Percentiles rank a stretch among this genome's conserved stretches.
Evolutionary conservation across 371 early-diverging fungal species (phyloP).

Genomic region (Chytridiales sp.): DNA sequence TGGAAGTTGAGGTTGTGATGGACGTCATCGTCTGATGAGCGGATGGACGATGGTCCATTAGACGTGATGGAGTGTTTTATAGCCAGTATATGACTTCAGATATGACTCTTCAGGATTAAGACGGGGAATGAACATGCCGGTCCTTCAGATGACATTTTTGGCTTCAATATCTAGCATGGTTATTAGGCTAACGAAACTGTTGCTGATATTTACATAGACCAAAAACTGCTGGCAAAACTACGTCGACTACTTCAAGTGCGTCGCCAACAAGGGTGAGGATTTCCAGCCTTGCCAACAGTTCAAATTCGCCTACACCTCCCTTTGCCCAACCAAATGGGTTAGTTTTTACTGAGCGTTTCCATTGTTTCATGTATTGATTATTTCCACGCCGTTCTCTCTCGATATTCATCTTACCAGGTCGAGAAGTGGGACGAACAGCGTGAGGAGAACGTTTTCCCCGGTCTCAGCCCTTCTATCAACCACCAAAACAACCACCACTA

Average conservation of each 20-base stretch:
- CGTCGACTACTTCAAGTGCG: slow-evolving; percentile 83
- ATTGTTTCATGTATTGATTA: not conserved
- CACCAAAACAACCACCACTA: no score
- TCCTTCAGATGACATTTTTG: no score
- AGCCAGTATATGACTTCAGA: no score
- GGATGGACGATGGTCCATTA: no score
- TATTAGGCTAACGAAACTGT: not conserved
- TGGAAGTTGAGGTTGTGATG: no score
- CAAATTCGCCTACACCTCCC: slow-evolving; percentile 65
- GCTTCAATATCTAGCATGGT: no score
- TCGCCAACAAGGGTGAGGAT: slow-evolving; percentile 81
- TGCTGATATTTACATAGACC: slow-evolving; percentile 34
- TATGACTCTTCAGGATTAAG: no score
- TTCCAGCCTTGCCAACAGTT: slow-evolving; percentile 86
- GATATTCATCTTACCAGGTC: slow-evolving; percentile 49
- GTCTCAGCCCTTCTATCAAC: no score
- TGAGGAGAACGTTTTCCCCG: slow-evolving; percentile 76
- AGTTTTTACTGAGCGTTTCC: slow-evolving; percentile 24
- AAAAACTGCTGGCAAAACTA: slow-evolving; percentile 88
- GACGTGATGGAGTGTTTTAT: no score
- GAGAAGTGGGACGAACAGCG: slow-evolving; percentile 82
- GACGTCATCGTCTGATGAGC: no score
- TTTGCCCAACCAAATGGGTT: slow-evolving; percentile 92
- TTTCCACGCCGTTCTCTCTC: not conserved
- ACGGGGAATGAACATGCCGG: no score